These are phyloP conservation scores for Colletotrichum lentis DNA, from an alignment of 2,329 filamentous ascomycete genomes.

Conservation along the genomic window DNA sequence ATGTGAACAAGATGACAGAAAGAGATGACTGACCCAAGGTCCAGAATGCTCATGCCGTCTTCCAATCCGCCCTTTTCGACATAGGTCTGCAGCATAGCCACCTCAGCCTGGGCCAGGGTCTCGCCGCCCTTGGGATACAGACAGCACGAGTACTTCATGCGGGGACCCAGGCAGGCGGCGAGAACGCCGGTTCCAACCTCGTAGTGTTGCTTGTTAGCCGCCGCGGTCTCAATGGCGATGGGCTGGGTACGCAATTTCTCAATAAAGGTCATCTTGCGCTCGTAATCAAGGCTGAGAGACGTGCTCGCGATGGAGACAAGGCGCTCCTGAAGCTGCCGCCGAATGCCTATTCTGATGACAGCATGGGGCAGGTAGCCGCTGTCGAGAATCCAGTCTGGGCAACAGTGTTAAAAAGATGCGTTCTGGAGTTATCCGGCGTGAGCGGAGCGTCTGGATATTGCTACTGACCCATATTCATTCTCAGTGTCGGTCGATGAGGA, in stretches of 20 bases:
- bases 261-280: conserved; percentile 71
- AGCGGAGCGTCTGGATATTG: not conserved
- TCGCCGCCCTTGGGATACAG: conserved; percentile 70
- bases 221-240: conserved; percentile 73
- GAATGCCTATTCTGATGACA: conserved; percentile 71
- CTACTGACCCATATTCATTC: conserved; percentile 34
- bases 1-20: conserved; percentile 30
- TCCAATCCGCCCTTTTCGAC: conserved; percentile 65
- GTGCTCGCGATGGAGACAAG: conserved; percentile 62
- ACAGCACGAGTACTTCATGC: conserved; percentile 78
- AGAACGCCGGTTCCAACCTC: conserved; percentile 74
- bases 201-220: conserved; percentile 76
- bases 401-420: conserved; percentile 18
- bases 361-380: conserved; percentile 70
- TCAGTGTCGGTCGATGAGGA: not conserved
- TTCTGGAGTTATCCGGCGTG: no score
- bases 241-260: conserved; percentile 65
- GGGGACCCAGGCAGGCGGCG: conserved; percentile 66
- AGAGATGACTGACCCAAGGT: conserved; percentile 61
- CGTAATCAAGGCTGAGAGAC: conserved; percentile 61
- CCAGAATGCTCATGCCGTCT: conserved; percentile 69
- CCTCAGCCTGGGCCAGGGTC: conserved; percentile 71
- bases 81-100: conserved; percentile 71
- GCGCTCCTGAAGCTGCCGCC: conserved; percentile 70
- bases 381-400: conserved; percentile 67